Conservation (phyloP, 129 eudicot species). For the Chrysanthemum seticuspe region DNA sequence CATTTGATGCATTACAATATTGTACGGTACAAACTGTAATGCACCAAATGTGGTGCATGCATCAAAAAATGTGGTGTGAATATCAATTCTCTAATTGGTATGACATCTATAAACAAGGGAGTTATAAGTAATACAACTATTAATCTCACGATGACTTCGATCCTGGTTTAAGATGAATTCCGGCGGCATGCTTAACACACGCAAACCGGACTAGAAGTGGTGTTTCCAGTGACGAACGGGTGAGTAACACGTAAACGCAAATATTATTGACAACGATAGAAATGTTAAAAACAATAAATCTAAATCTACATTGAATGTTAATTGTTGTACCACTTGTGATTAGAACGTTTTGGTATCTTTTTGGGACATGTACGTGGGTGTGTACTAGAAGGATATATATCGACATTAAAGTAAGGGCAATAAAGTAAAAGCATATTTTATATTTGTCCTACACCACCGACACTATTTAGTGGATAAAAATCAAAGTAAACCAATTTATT, state of each 20-base stretch:
- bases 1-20: too few species aligned
- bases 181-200: too few species aligned
- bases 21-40: too few species aligned
- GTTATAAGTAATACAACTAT: too few species aligned
- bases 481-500: not conserved
- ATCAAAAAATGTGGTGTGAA: too few species aligned
- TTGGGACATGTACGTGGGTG: not conserved
- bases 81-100: too few species aligned
- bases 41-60: too few species aligned
- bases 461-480: not conserved
- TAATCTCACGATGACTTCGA: too few species aligned
- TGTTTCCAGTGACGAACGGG: too few species aligned
- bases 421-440: not conserved
- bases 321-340: not conserved
- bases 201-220: too few species aligned
- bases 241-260: not conserved
- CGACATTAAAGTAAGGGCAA: not conserved
- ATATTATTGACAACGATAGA: not conserved
- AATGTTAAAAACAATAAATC: not conserved
- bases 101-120: too few species aligned
- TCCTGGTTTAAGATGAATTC: too few species aligned
- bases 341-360: conserved; percentile 7
- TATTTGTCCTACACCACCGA: conserved; percentile 23
- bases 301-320: not conserved
- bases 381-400: not conserved